phyloP scores from a whole-genome alignment of 2,329 filamentous ascomycete species.

The Curvularia sp. region DNA sequence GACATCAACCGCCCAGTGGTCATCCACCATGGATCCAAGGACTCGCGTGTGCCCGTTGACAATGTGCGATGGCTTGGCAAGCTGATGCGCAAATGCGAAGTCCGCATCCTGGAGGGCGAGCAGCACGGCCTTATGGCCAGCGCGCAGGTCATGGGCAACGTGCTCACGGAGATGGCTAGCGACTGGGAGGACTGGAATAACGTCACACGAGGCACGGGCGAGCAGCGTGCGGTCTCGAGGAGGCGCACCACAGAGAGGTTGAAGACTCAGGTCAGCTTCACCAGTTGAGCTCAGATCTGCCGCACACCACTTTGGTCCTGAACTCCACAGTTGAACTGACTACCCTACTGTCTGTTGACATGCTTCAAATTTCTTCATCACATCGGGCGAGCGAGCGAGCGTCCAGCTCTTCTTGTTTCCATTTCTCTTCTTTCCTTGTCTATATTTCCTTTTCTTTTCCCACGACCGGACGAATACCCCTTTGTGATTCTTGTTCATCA shows the following conservation, averaged over 20 bases:
- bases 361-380: neutral
- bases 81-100: conserved; percentile 91
- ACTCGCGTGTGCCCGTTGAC: conserved; percentile 90
- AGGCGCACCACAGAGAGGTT: conserved; percentile 28
- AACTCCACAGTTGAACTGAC: neutral
- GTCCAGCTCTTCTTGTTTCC: neutral
- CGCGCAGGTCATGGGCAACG: conserved; percentile 87
- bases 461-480: conserved; percentile 10
- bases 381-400: conserved; percentile 1
- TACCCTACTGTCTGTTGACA: neutral
- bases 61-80: conserved; percentile 95
- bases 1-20: conserved; percentile 91
- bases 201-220: conserved; percentile 26
- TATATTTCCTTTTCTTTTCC: neutral
- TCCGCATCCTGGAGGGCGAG: conserved; percentile 87
- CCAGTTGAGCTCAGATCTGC: conserved; percentile 3
- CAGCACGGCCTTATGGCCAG: conserved; percentile 97
- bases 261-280: conserved; percentile 21
- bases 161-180: conserved; percentile 91
- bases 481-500: neutral
- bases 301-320: neutral
- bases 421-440: neutral
- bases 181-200: conserved; percentile 71
- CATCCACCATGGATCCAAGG: conserved; percentile 91
- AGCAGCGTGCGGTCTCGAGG: conserved; percentile 22